These are phyloP conservation scores for Stemphylium lycopersici DNA, from an alignment of 2,329 filamentous ascomycete species.

Conservation along the genomic window DNA sequence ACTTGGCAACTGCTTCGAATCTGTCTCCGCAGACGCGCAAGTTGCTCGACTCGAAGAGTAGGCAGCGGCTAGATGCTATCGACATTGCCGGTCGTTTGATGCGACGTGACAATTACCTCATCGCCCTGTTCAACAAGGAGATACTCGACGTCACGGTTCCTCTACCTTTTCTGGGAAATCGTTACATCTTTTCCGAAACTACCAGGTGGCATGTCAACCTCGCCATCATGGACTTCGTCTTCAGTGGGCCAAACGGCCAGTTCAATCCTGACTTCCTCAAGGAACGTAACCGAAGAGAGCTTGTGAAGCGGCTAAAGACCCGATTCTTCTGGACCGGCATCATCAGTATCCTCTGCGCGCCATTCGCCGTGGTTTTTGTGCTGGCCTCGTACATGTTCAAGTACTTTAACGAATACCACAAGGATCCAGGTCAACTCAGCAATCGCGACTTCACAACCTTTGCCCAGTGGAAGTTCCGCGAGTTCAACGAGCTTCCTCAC, in stretches of 20 bases:
- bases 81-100: conserved; percentile 97
- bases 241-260: conserved; percentile 80
- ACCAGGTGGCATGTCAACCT: conserved; percentile 92
- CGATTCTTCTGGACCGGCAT: conserved; percentile 83
- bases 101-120: conserved; percentile 95
- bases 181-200: conserved; percentile 85
- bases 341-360: conserved; percentile 84
- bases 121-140: conserved; percentile 97
- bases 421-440: conserved; percentile 86
- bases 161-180: conserved; percentile 78
- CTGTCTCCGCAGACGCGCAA: conserved; percentile 64
- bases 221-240: conserved; percentile 91
- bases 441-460: conserved; percentile 89
- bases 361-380: conserved; percentile 85
- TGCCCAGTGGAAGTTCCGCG: conserved; percentile 96
- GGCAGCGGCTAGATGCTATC: conserved; percentile 92
- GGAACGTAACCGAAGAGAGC: conserved; percentile 75
- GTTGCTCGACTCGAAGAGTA: conserved; percentile 80
- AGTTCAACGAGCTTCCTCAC: conserved; percentile 96
- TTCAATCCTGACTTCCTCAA: conserved; percentile 86
- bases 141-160: conserved; percentile 85
- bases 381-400: conserved; percentile 90
- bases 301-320: conserved; percentile 78
- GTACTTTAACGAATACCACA: conserved; percentile 97
- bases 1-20: conserved; percentile 77